These are phyloP conservation scores for Fusarium aywerte DNA, from an alignment of 2,329 filamentous ascomycete species.

Conservation along the genomic window DNA sequence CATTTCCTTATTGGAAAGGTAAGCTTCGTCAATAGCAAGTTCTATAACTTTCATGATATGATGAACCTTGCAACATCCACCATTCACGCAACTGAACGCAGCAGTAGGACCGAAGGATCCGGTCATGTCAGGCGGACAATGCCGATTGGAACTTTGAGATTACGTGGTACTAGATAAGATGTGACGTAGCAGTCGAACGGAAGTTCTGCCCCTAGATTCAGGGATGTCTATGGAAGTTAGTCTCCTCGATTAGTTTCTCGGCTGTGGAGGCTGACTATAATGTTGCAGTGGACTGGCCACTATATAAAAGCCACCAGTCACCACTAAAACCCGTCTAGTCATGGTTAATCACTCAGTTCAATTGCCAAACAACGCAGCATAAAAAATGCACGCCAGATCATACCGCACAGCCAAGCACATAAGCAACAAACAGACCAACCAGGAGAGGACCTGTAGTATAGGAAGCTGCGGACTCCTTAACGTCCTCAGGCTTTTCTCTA, in stretches of 20 bases:
- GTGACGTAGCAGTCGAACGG: background rate
- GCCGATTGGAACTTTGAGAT: background rate
- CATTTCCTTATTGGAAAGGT: background rate
- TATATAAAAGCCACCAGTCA: too few species aligned
- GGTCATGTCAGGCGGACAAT: too few species aligned
- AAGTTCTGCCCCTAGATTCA: too few species aligned
- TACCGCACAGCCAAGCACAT: background rate
- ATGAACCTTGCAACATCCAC: background rate
- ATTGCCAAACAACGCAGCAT: too few species aligned
- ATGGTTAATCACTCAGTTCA: too few species aligned
- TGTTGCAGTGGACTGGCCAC: too few species aligned
- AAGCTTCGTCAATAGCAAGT: background rate
- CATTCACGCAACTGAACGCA: too few species aligned
- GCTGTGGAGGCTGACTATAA: too few species aligned
- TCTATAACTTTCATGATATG: background rate
- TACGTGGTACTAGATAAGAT: too few species aligned
- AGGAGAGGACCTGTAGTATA: background rate
- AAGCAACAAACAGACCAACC: background rate
- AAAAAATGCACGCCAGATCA: background rate
- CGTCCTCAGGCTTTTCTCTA: background rate
- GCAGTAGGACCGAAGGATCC: background rate
- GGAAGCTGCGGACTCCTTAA: background rate
- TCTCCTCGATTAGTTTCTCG: too few species aligned
- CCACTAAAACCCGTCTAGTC: too few species aligned
- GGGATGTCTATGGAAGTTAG: too few species aligned